These are phyloP conservation scores for Fusarium sp. DNA, from an alignment of 2,329 filamentous ascomycete genomes.

Conservation along the genomic window DNA sequence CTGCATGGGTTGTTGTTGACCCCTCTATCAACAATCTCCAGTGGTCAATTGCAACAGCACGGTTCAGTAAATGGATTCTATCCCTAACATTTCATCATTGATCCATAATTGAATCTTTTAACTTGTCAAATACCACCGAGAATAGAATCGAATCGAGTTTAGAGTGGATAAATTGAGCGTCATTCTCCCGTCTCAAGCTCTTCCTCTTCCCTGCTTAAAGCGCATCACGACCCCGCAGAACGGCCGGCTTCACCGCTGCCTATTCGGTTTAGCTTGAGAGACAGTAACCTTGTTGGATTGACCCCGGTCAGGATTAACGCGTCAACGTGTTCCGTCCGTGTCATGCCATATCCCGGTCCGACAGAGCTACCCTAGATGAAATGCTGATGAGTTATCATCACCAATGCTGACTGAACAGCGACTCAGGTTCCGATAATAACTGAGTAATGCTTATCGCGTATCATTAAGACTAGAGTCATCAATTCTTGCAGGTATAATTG, in stretches of 20 bases:
- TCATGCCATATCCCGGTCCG: slow-evolving; percentile 25
- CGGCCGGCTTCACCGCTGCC: slow-evolving; percentile 37
- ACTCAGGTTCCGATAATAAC: background rate
- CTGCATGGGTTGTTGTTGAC: background rate
- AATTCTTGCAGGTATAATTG: background rate
- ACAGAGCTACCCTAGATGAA: slow-evolving; percentile 27
- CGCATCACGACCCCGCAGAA: slow-evolving; percentile 28
- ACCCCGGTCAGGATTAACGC: background rate
- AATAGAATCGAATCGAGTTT: slow-evolving; percentile 23
- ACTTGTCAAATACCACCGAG: slow-evolving; percentile 35
- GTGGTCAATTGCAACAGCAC: background rate
- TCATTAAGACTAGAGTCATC: slow-evolving; percentile 6
- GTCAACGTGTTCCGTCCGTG: slow-evolving; percentile 19
- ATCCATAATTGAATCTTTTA: slow-evolving; percentile 9
- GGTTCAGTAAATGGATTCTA: background rate
- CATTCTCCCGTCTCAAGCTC: slow-evolving; percentile 32
- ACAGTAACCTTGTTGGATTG: slow-evolving; percentile 1
- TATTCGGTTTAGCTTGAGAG: background rate
- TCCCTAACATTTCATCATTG: slow-evolving; percentile 29
- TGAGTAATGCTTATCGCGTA: slow-evolving; percentile 21
- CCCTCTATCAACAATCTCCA: background rate
- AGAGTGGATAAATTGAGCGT: slow-evolving; percentile 35
- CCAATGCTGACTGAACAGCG: slow-evolving; percentile 15
- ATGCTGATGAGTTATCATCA: slow-evolving; percentile 10
- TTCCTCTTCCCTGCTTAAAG: slow-evolving; percentile 19